Base-by-base conservation (phyloP, 257 asterid genomes). In the Scutellaria galericulata region DNA sequence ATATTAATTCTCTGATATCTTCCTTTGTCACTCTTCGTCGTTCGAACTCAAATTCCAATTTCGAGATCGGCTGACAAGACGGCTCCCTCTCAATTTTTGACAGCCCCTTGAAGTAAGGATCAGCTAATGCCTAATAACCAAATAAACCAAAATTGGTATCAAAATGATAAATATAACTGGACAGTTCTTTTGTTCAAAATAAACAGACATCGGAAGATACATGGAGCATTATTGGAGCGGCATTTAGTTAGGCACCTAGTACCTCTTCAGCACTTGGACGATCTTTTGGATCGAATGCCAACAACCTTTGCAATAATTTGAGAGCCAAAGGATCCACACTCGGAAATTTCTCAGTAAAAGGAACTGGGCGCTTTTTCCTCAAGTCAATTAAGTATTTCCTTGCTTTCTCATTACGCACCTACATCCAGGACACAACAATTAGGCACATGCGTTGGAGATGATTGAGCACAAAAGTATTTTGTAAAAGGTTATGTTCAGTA, bases 201-300 rank as follows among this genome's bases (percentile, higher is more conserved):
- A 50, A 62, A 76, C 15, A 39, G 48, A 46, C 35, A 10, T 22
- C 1, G 18, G 20, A 58, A 55, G 53, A 58, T 64, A 31, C 14
- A 51, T 2, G 0, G 18, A 50, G 50, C 46, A 48, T 54, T n/a
- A 52, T 40, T 37, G 39, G 51, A 72, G 55, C 31, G 39, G 64
- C 42, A 59, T 27, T 8, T 37, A 56, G 55, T 45, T 41, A 7
- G 53, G 75, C 53, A 73, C 9, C 24, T 51, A 7, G 11, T 80
- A 93, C 97, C 97, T 90, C 89, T 84, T 79, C 96, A 59, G 97
- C 98, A 78, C 94, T 90, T 62, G 97, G 98, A 69, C 98, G 86
- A 67, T 91, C 96, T 84, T 87, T 89, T 20, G 98, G 96, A 77
- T 90, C 96, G 79, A 93, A 93, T 35, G 97, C 91, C 77, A 93